Base-by-base conservation (phyloP, 2,329 filamentous ascomycete genomes). In the Shiraia bambusicola region DNA sequence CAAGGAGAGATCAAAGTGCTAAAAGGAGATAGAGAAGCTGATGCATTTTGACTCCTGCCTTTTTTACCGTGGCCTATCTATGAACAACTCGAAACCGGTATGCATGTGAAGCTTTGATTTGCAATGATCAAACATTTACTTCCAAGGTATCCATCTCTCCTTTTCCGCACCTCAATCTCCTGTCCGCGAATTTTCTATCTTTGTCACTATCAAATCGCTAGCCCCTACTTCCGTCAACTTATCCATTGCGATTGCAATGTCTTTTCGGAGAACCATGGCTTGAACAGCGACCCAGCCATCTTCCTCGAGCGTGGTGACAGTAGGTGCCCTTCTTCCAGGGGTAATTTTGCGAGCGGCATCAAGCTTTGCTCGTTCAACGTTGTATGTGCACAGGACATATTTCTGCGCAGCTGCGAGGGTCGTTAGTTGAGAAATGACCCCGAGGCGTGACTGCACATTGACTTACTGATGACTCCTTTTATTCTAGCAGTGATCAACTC, bases 361-460 rank as follows among this genome's bases (percentile, higher is more conserved):
- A 42, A 98, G 80, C 39, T 81, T 79, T 34, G 72, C 67, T 47
- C 91, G 83, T 56, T 87, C 80, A 45, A 97, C 82, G 72, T 98
- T 98, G 78, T 97, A 98, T 65, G 94, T 90, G 76, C 93, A 97
- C 22, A 97, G 81, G 19, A 97, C 89, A 66, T 87, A 97, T 70
- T 83, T 86, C 73, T 98, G 89, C 8, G 93, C 93, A 29, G 89
- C 80, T 83, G 49, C 5, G 28, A 6, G 6, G n/a, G n/a, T 10
- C 12, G 32, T 63, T 46, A 60, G 51, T 15, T 16, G 19, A 22
- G 8, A 8, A 27, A 22, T 32, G 12, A 13, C 15, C 5, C 4
- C 11, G 12, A 16, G 14, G 14, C 13, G 4, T 25, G n/a, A 15
- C 12, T 5, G 9, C 11, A 10, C 11, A 25, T 13, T 27, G 10